Base-by-base conservation (phyloP, 2,329 filamentous ascomycete species). In the Thelonectria olida region DNA sequence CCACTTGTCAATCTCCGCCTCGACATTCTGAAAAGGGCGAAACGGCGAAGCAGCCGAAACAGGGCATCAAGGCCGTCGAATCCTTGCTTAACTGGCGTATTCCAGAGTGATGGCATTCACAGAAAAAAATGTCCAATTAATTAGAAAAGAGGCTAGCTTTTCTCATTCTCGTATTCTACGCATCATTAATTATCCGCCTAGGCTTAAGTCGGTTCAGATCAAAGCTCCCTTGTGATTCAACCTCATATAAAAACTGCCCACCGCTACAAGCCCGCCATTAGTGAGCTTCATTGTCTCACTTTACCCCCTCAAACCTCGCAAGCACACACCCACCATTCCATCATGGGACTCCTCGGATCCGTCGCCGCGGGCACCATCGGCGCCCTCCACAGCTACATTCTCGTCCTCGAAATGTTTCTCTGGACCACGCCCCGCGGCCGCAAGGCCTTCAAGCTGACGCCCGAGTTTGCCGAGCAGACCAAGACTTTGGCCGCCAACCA, bases 381-480 rank as follows among this genome's bases (percentile, higher is more conserved):
- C 63, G 61, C 69, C 42, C 67, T 82, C 13, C 82, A 85, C 73
- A 70, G 78, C 68, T 84, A 84, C 75, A 84, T 85, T 66, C 65
- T 82, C 55, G 67, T 78, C 13, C 77, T 84, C 9, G 82, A 85
- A 59, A 82, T 81, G 78, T 81, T 82, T 63, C 74, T 84, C 54
- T 85, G 82, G 82, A 82, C 77, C 2, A 79, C 74, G 0, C 80
- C 81, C 2, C 76, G 75, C 25, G 82, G 82, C 36, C 77, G 74
- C 63, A 79, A 78, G 65, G 69, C 81, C 2, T 85, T 85, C 72
- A 70, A 71, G 27, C 73, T 83, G 34, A 78, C 74, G 0, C 67
- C 78, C n/a, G 78, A 82, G 5, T 82, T 81, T 57, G 82, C 82
- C 6, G 69, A 78, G 38, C 67, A 81, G 70, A 82, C 80, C 4